These are phyloP conservation scores for Hyaloscypha variabilis DNA, from an alignment of 495 filamentous ascomycete genomes.

Conservation along the genomic window DNA sequence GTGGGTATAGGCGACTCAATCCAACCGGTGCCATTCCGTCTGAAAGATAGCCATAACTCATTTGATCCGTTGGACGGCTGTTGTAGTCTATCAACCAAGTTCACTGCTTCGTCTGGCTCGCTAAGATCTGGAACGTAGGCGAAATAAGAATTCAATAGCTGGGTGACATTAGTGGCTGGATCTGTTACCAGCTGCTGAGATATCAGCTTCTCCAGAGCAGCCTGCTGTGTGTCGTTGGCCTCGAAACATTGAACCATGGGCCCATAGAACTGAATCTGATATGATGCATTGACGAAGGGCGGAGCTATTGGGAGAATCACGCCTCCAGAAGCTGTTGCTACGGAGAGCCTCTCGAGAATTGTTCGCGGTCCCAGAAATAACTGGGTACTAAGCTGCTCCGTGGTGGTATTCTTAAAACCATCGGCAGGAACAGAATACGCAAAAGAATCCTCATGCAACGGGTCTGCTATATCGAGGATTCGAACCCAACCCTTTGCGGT, in stretches of 20 bases:
- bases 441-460: not conserved
- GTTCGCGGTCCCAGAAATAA: slow-evolving; percentile 28
- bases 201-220: slow-evolving; percentile 6
- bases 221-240: no score
- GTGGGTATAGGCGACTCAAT: no score
- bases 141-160: slow-evolving; percentile 6
- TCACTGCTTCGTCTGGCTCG: not conserved
- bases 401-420: not conserved
- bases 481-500: not conserved
- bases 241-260: slow-evolving; percentile 23
- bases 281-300: slow-evolving; percentile 26
- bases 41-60: slow-evolving; percentile 20
- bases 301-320: slow-evolving; percentile 22
- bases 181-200: not conserved
- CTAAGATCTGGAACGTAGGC: slow-evolving; percentile 16
- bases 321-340: slow-evolving; percentile 26
- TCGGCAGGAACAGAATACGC: slow-evolving; percentile 15
- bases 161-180: not conserved
- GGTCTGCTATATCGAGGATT: slow-evolving; percentile 8
- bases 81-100: not conserved
- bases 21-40: no score
- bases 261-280: slow-evolving; percentile 22
- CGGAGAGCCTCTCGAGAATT: slow-evolving; percentile 22
- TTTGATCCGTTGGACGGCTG: slow-evolving; percentile 22
- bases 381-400: slow-evolving; percentile 5